Percentiles rank a stretch among this genome's conserved stretches.
phyloP scores from a whole-genome alignment of 352 stramenopile species.

The Thraustochytrium striatum region DNA sequence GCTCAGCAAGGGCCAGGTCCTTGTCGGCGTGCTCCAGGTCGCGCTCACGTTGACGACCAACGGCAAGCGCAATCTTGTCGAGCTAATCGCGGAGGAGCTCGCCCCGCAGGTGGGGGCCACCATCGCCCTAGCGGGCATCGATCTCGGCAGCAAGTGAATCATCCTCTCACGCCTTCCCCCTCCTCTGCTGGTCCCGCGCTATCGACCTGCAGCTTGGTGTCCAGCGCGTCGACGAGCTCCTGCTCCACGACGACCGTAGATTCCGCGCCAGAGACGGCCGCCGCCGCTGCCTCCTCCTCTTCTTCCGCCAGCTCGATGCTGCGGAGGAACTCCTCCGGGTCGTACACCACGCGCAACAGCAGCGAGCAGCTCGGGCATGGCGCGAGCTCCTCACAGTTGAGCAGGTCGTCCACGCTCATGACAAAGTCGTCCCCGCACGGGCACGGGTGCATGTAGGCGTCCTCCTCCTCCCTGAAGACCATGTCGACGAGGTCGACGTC shows the following conservation, averaged over 20 bases:
- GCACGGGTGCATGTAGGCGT: slow-evolving; percentile 40
- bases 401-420: slow-evolving; percentile 46
- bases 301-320: slow-evolving; percentile 30
- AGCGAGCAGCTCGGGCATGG: slow-evolving; percentile 48
- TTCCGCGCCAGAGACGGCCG: no score
- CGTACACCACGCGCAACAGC: slow-evolving; percentile 42
- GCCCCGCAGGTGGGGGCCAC: not conserved
- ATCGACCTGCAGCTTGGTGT: no score
- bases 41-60: not conserved
- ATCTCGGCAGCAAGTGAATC: no score
- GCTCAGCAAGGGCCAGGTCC: not conserved
- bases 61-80: not conserved
- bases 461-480: slow-evolving; percentile 9
- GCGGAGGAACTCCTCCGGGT: slow-evolving; percentile 41
- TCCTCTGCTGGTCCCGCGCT: no score
- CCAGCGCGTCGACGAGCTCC: no score
- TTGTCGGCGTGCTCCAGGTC: slow-evolving; percentile 15
- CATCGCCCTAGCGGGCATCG: slow-evolving; percentile 4
- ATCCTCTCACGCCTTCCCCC: no score
- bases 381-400: slow-evolving; percentile 33
- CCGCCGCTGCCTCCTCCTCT: not conserved
- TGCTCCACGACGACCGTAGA: no score
- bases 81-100: not conserved
- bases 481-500: slow-evolving; percentile 23
- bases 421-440: slow-evolving; percentile 45